phyloP scores from a whole-genome alignment of 106 monocot species.

The Xerophyta viscosa region DNA sequence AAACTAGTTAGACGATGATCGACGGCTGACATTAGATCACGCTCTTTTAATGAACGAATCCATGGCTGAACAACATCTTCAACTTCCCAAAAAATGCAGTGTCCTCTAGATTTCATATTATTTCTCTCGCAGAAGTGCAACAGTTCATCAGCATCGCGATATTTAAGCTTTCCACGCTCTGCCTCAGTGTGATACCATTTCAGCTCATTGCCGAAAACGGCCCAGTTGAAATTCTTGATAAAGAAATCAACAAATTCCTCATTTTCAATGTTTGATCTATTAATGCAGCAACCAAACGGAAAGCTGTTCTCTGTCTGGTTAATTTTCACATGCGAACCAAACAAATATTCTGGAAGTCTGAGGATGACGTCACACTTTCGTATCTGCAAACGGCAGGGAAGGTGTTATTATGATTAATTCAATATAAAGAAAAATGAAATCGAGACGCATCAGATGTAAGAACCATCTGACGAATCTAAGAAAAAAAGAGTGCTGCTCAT shows the following conservation, averaged over 20 bases:
- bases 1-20: constrained; percentile 53
- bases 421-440: too few relatives aligned
- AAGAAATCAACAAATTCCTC: constrained; percentile 88
- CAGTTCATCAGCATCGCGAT: constrained; percentile 81
- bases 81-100: constrained; percentile 96
- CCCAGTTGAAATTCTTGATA: constrained; percentile 90
- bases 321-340: constrained; percentile 41
- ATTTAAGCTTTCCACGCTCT: constrained; percentile 62
- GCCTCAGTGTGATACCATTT: constrained; percentile 88
- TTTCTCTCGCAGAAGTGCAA: constrained; percentile 56
- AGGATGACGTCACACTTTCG: constrained; percentile 56
- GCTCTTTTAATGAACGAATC: constrained; percentile 49
- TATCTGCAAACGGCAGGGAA: constrained; percentile 22
- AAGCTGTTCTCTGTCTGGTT: constrained; percentile 68
- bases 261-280: constrained; percentile 67
- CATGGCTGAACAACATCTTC: constrained; percentile 73
- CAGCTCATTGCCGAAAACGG: constrained; percentile 90
- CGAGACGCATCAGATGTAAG: too few relatives aligned
- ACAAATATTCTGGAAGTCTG: constrained; percentile 22
- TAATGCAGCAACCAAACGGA: constrained; percentile 79
- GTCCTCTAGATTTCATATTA: constrained; percentile 52
- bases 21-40: constrained; percentile 48
- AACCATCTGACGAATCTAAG: too few relatives aligned
- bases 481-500: too few relatives aligned
- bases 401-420: too few relatives aligned